These are phyloP conservation scores for Coniella lustricola DNA, from an alignment of 2,329 filamentous ascomycete species.

Conservation along the genomic window DNA sequence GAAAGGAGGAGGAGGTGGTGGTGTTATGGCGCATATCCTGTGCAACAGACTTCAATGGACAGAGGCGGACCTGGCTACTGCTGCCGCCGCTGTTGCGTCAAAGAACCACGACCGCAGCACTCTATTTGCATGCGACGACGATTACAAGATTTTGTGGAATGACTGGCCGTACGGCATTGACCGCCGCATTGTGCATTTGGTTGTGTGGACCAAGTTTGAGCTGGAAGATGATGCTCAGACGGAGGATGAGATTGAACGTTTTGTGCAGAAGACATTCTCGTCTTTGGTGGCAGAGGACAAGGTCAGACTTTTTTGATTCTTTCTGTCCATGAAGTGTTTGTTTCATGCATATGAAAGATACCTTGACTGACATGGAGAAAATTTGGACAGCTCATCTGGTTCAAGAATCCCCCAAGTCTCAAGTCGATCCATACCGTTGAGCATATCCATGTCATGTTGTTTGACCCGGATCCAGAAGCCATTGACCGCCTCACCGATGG, in stretches of 20 bases:
- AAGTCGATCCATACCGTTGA: constrained; percentile 84
- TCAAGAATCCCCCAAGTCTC: constrained; percentile 80
- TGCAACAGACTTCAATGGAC: constrained; percentile 64
- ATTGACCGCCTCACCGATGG: constrained; percentile 64
- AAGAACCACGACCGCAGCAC: constrained; percentile 14
- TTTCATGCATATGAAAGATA: no score
- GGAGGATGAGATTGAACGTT: constrained; percentile 61
- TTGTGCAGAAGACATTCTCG: constrained; percentile 61
- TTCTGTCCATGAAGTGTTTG: background rate
- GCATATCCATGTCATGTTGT: constrained; percentile 93
- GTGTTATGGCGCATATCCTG: constrained; percentile 71
- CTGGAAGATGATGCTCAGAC: constrained; percentile 61
- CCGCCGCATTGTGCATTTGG: constrained; percentile 68
- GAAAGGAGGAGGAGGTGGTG: constrained; percentile 48
- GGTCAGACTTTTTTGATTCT: constrained; percentile 33
- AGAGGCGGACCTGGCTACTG: background rate
- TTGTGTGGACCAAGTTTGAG: constrained; percentile 88
- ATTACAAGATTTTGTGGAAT: constrained; percentile 73
- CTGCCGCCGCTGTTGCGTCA: no score
- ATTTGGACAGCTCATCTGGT: constrained; percentile 52
- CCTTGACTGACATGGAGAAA: constrained; percentile 10
- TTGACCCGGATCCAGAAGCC: constrained; percentile 64
- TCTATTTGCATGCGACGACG: constrained; percentile 41
- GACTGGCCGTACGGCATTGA: constrained; percentile 95
- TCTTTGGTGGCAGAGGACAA: constrained; percentile 41